Base-by-base conservation (phyloP, 768 basidiomycete species). In the Tylopilus sp. region DNA sequence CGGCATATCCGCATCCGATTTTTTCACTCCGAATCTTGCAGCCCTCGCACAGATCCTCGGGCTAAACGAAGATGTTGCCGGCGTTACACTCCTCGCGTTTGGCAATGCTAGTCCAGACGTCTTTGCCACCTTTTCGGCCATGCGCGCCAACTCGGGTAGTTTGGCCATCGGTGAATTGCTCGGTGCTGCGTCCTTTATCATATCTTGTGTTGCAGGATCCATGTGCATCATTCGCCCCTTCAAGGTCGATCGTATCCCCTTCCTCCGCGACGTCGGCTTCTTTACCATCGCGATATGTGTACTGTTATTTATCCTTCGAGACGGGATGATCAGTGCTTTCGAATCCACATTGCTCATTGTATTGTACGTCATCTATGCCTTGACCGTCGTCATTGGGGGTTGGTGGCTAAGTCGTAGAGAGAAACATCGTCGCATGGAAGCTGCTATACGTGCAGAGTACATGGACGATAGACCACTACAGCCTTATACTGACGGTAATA, bases 141-240 rank as follows among this genome's bases (percentile, higher is more conserved):
- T 99, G 82, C 83, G 83, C 26, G 77, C 84, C 20, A 73, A 86
- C 59, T 91, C 94, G 4, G 94, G 94, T 8, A 82, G 88, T 50
- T 71, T 99, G 48, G 97, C 97, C 1, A 83, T 99, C 47, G 97
- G 97, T 20, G 97, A 99, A 66, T 78, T 99, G 7, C 75, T 99
- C 12, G 97, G 97, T 6, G 95, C 95, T 2, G 95, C 95, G 0
- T 80, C 91, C 2, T 99, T 99, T 74, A 95, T 99, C 69, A 85
- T 91, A 20, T 92, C 92, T 2, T 92, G 94, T 61, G 97, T 99
- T 21, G 95, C 92, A 12, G 97, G 97, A 8, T 87, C 89, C n/a
- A 95, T 99, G 86, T 94, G 91, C 59, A 85, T 98, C 69, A 93
- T 98, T 70, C 89, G 88, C 51, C 95, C 95, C 0, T 99, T 99